These are phyloP conservation scores for Periglandula ipomoeae DNA, from an alignment of 2,329 filamentous ascomycete genomes.

Conservation along the genomic window DNA sequence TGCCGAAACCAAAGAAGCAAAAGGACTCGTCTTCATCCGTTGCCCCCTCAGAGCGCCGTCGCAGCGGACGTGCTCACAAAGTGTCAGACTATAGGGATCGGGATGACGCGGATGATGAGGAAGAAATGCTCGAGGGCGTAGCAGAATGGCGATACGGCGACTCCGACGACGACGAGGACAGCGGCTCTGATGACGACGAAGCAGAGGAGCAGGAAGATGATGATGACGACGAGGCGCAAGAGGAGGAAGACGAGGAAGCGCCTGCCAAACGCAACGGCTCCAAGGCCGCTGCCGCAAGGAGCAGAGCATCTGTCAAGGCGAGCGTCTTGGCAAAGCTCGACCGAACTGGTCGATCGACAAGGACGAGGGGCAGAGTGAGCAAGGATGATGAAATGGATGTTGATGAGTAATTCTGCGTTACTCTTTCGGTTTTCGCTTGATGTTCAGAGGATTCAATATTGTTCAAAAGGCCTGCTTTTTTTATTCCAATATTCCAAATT, in stretches of 20 bases:
- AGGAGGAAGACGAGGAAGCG: conserved; percentile 12
- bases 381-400: conserved; percentile 26
- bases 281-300: conserved; percentile 14
- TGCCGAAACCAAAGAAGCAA: conserved; percentile 24
- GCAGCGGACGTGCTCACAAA: conserved; percentile 42
- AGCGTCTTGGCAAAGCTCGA: conserved; percentile 13
- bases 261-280: conserved; percentile 18
- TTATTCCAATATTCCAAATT: not conserved
- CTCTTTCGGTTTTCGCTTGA: too few species aligned
- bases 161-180: conserved; percentile 24
- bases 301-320: conserved; percentile 16
- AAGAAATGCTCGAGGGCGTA: conserved; percentile 53
- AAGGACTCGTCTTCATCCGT: conserved; percentile 18
- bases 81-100: conserved; percentile 45
- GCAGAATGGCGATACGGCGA: conserved; percentile 47
- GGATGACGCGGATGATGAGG: conserved; percentile 48
- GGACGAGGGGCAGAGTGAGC: conserved; percentile 16
- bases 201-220: conserved; percentile 7
- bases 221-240: conserved; percentile 10
- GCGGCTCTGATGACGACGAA: conserved; percentile 12
- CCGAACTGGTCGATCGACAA: conserved; percentile 16
- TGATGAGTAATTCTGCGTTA: conserved; percentile 17
- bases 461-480: not conserved
- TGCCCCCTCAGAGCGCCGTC: conserved; percentile 39
- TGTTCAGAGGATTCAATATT: too few species aligned